Base-by-base conservation (phyloP, 441 rosid species). In the Omphalea diandra region DNA sequence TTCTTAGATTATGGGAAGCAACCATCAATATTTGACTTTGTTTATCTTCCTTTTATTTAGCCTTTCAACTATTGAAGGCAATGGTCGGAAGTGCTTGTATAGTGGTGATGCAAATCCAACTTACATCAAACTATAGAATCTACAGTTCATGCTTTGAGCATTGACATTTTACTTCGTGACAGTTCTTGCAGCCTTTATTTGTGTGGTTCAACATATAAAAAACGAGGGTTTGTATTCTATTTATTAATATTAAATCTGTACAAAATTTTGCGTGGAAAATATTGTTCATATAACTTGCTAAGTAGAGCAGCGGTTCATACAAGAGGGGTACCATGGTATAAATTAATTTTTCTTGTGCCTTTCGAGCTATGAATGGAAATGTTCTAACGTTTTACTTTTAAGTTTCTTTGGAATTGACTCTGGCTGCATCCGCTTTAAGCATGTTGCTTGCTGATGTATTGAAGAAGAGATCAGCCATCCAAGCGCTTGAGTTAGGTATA, bases 1-100 rank as follows among this genome's bases (percentile, higher is more conserved):
- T 88, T 80, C 92, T 95, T 64, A 81, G 99, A 82, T 86, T 95
- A 40, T 95, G 99, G 99, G 99, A 95, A 78, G 99, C 98, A 33
- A 93, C 99, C 76, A 88, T 88, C 88, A 95, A 89, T 83, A 95
- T 88, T 64, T 95, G 61, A 85, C 18, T 24, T 11, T 38, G 65
- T 44, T 29, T 47, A 49, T 40, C 12, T 7, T 55, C 7, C 3
- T 8, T n/a, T 24, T 10, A 14, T 26, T 20, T 40, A 20, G 11
- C 18, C 3, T 9, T 38, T 55, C 22, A 40, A 7, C 9, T 20
- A 0, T n/a, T 11, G 6, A 31, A 32, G 58, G 40, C 26, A 4
- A 1, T 4, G 17, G 15, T 2, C 15, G 12, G n/a, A 56, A 31
- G 20, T 68, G 27, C 44, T 40, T 43, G 20, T 20, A 66, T 15